These are phyloP conservation scores for Halteria grandinella DNA, from an alignment of 73 alveolate species.

Conservation along the genomic window DNA sequence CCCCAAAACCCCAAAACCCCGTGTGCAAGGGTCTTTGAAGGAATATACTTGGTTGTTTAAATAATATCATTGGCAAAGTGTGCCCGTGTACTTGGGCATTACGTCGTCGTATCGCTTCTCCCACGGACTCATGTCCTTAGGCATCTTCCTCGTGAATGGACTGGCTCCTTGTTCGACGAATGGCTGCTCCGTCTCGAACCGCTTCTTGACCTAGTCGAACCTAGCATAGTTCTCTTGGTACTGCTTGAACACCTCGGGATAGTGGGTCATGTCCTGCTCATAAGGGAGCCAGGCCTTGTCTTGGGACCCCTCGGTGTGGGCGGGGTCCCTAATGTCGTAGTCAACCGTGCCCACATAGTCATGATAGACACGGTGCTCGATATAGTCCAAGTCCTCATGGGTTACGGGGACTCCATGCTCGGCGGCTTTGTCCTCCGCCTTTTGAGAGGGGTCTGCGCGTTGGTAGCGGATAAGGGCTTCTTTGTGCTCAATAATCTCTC, in stretches of 20 bases:
- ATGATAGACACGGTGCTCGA: constrained; percentile 48
- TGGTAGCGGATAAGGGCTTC: neutral
- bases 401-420: constrained; percentile 50
- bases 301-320: neutral
- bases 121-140: constrained; percentile 69
- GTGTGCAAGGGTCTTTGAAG: no score
- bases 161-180: constrained; percentile 35
- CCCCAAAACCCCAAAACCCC: no score
- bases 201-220: constrained; percentile 59
- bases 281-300: constrained; percentile 59
- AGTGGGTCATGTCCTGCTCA: constrained; percentile 65
- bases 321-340: constrained; percentile 41
- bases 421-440: constrained; percentile 16
- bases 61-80: constrained; percentile 33
- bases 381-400: constrained; percentile 54
- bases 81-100: constrained; percentile 57
- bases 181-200: constrained; percentile 53
- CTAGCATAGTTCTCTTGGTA: constrained; percentile 70
- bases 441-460: neutral
- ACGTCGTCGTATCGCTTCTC: constrained; percentile 49
- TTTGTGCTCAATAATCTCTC: constrained; percentile 51
- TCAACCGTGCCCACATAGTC: constrained; percentile 38
- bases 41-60: no score
- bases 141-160: constrained; percentile 12
- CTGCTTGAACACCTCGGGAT: constrained; percentile 73